Evolutionary conservation across 257 asterid genomes (phyloP).

Genomic region (Schizonepeta tenuifolia): DNA sequence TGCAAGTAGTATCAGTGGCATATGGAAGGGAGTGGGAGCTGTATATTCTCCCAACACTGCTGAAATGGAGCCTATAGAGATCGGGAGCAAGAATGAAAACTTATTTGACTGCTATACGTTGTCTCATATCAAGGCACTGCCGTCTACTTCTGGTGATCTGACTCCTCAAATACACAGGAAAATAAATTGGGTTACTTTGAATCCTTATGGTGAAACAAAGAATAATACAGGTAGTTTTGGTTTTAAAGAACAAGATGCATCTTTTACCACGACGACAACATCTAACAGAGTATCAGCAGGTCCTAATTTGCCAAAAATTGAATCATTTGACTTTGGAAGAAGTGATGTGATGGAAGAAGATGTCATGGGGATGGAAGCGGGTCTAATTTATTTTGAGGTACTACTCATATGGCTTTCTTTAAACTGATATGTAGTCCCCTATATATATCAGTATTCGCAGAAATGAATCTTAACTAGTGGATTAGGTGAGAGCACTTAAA

Average conservation of each 20-base stretch:
- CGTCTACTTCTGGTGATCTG: slow-evolving; percentile 55
- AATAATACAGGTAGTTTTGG: slow-evolving; percentile 43
- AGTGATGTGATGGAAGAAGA: slow-evolving; percentile 98
- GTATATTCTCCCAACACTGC: slow-evolving; percentile 94
- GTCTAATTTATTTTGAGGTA: slow-evolving; percentile 98
- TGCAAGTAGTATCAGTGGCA: slow-evolving; percentile 89
- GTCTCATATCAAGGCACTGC: slow-evolving; percentile 59
- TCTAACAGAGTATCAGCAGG: slow-evolving; percentile 38
- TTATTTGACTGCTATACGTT: slow-evolving; percentile 87
- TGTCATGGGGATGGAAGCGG: slow-evolving; percentile 91
- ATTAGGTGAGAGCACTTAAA: background rate
- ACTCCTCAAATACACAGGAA: slow-evolving; percentile 67
- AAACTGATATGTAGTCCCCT: slow-evolving; percentile 14
- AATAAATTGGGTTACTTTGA: slow-evolving; percentile 85
- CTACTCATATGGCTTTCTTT: slow-evolving; percentile 16
- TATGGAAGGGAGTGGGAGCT: slow-evolving; percentile 99
- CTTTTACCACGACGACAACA: slow-evolving; percentile 31
- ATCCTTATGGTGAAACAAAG: slow-evolving; percentile 78
- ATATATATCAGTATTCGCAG: background rate
- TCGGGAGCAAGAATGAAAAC: slow-evolving; percentile 74
- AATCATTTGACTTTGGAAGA: slow-evolving; percentile 71
- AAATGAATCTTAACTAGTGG: slow-evolving; percentile 21
- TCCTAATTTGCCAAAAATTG: slow-evolving; percentile 65
- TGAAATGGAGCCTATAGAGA: slow-evolving; percentile 92
- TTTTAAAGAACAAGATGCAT: slow-evolving; percentile 34